phyloP scores from a whole-genome alignment of 495 filamentous ascomycete species.

The Tuber umbilicatum region DNA sequence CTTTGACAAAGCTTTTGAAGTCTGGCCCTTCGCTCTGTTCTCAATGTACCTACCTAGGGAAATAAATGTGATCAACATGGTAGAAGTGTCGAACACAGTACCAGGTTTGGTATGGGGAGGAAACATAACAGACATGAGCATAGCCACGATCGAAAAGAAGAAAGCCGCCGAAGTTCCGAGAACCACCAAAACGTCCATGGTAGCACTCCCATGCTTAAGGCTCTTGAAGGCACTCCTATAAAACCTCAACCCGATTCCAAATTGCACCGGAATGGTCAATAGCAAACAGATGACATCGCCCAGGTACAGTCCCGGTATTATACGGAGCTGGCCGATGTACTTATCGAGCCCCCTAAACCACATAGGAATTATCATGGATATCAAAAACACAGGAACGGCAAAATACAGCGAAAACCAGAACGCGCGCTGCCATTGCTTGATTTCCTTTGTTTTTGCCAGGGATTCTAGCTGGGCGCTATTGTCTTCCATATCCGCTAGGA shows the following conservation, averaged over 20 bases:
- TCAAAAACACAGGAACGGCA: slow-evolving; percentile 83
- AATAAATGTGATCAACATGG: slow-evolving; percentile 97
- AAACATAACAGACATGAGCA: slow-evolving; percentile 68
- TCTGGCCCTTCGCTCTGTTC: slow-evolving; percentile 93
- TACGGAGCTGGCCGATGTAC: slow-evolving; percentile 50
- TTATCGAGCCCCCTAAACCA: slow-evolving; percentile 49
- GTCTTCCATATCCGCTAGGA: slow-evolving; percentile 85
- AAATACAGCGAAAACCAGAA: slow-evolving; percentile 70
- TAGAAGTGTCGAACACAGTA: slow-evolving; percentile 94
- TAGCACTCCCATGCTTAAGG: slow-evolving; percentile 78
- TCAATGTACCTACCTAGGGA: slow-evolving; percentile 86
- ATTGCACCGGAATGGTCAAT: slow-evolving; percentile 89
- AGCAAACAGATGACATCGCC: slow-evolving; percentile 76
- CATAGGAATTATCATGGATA: slow-evolving; percentile 89
- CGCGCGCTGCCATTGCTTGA: slow-evolving; percentile 79
- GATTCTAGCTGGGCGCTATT: slow-evolving; percentile 96
- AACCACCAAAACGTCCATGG: slow-evolving; percentile 96
- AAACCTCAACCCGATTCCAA: slow-evolving; percentile 89
- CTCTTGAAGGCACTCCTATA: slow-evolving; percentile 88
- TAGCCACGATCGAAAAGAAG: slow-evolving; percentile 88
- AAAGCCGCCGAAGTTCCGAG: slow-evolving; percentile 94
- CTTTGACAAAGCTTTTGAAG: slow-evolving; percentile 85
- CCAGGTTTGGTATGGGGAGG: slow-evolving; percentile 67
- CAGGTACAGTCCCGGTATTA: slow-evolving; percentile 69
- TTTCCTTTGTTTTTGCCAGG: slow-evolving; percentile 90